Conservation (phyloP, 2,329 filamentous ascomycete species). For the Nannizziopsis barbatae region DNA sequence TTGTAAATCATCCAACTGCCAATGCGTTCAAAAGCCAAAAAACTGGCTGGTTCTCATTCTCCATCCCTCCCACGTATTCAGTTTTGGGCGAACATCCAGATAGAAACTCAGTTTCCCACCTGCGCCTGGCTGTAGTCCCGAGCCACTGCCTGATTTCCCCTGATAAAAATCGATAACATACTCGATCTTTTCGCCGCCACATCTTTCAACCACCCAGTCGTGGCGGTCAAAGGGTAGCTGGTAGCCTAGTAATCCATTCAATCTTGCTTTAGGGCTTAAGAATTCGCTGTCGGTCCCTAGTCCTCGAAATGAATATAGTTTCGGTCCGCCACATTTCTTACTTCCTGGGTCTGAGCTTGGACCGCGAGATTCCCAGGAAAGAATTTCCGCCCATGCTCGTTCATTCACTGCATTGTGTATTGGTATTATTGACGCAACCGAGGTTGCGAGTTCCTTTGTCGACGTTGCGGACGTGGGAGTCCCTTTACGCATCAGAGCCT, state of each 20-base stretch:
- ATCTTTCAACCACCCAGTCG: conserved; percentile 93
- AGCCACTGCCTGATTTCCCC: conserved; percentile 44
- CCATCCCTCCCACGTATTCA: conserved; percentile 52
- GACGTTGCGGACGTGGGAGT: conserved; percentile 43
- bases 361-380: conserved; percentile 70
- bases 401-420: conserved; percentile 99
- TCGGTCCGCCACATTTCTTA: conserved; percentile 63
- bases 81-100: conserved; percentile 53
- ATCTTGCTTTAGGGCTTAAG: conserved; percentile 69
- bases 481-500: conserved; percentile 89
- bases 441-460: conserved; percentile 43
- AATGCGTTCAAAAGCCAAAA: conserved; percentile 32
- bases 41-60: conserved; percentile 44
- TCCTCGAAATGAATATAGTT: conserved; percentile 73
- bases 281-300: conserved; percentile 38
- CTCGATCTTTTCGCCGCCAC: conserved; percentile 61
- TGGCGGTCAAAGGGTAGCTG: conserved; percentile 86
- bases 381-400: conserved; percentile 85
- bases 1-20: not conserved
- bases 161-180: conserved; percentile 99
- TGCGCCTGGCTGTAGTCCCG: conserved; percentile 22
- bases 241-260: conserved; percentile 81
- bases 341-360: conserved; percentile 44
- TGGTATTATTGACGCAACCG: conserved; percentile 86
- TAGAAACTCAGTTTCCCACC: conserved; percentile 49